Percentiles rank a stretch among this genome's conserved stretches.
phyloP scores from a whole-genome alignment of 371 early-diverging fungal genomes.

The Rhizopus sp. region DNA sequence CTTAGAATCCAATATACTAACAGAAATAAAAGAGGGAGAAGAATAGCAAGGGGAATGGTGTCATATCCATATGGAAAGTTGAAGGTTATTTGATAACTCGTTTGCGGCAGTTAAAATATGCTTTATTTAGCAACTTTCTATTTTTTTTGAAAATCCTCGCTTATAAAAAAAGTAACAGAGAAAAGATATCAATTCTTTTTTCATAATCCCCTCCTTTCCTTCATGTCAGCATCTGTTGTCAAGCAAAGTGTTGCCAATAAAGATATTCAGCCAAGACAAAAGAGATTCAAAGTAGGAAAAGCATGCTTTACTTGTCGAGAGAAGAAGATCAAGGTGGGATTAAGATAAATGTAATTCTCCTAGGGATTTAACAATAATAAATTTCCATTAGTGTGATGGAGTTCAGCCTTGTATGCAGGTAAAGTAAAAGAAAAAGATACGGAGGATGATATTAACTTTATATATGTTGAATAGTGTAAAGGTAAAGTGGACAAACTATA shows the following conservation, averaged over 20 bases:
- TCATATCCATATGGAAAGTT: no score
- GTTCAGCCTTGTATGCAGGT: conserved; percentile 60
- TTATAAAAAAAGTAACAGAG: no score
- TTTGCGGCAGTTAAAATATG: no score
- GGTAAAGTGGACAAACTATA: conserved; percentile 11
- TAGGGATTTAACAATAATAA: background rate
- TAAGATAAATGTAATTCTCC: background rate
- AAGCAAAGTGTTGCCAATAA: conserved; percentile 2
- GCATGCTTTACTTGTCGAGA: conserved; percentile 52
- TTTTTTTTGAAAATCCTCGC: no score
- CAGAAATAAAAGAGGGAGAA: no score
- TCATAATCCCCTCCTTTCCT: background rate
- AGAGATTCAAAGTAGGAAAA: conserved; percentile 45
- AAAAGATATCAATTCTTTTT: no score
- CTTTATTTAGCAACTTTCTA: no score
- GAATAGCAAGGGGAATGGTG: no score
- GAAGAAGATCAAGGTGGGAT: conserved; percentile 52
- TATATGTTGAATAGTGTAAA: conserved; percentile 15
- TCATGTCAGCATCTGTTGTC: conserved; percentile 12
- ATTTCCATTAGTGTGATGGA: conserved; percentile 45
- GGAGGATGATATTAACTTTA: background rate
- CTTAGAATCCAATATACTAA: no score
- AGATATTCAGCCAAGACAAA: conserved; percentile 25
- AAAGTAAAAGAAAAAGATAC: conserved; percentile 1
- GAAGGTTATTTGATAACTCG: no score